Evolutionary conservation across 805 yeast genomes (phyloP).

Genomic region (Lipomyces yamadae): DNA sequence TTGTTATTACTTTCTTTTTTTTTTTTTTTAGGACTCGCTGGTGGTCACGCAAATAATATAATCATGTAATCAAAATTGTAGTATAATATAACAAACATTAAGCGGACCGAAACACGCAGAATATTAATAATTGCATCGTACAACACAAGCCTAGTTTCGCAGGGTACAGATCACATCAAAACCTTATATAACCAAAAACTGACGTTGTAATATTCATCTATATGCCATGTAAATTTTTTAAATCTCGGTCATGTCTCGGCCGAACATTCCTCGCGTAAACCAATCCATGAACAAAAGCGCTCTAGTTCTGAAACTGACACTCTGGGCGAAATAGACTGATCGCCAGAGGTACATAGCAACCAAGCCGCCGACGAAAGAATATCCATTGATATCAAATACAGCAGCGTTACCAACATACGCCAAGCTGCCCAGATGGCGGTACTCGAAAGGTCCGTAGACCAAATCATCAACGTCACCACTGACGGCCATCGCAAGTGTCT

Average conservation of each 20-base stretch:
- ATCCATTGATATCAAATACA: constrained; percentile 66
- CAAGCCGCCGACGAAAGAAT: constrained; percentile 66
- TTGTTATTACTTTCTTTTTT: not conserved
- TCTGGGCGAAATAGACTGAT: constrained; percentile 69
- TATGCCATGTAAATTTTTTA: constrained; percentile 7
- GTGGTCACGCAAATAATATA: not conserved
- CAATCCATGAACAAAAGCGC: constrained; percentile 69
- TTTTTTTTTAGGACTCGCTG: not conserved
- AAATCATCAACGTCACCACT: constrained; percentile 63
- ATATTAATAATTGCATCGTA: not conserved
- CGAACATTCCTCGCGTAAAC: constrained; percentile 52
- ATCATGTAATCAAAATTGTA: not conserved
- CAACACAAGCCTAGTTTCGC: not conserved
- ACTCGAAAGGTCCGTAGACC: constrained; percentile 61
- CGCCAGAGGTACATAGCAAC: constrained; percentile 77
- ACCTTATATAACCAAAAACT: not conserved
- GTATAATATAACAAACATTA: not conserved
- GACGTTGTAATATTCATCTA: not conserved
- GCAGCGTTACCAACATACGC: constrained; percentile 75
- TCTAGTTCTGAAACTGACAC: constrained; percentile 67
- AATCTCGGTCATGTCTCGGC: constrained; percentile 38
- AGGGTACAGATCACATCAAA: not conserved
- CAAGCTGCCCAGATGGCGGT: constrained; percentile 67
- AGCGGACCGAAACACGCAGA: not conserved
- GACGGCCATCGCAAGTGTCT: constrained; percentile 51